phyloP scores from a whole-genome alignment of 768 basidiomycete genomes.

The Boletus insuetus region DNA sequence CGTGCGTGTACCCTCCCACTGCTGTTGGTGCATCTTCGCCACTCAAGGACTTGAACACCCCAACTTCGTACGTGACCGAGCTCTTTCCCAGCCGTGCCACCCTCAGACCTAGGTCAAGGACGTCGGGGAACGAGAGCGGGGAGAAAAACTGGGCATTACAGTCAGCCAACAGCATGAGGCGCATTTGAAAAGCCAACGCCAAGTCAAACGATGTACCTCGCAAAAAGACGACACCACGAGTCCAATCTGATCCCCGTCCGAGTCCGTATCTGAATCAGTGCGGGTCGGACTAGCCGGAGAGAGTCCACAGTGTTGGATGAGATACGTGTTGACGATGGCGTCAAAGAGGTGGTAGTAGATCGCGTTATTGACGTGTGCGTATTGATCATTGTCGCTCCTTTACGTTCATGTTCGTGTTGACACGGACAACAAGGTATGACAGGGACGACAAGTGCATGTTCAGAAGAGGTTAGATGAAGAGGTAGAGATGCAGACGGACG shows the following conservation, averaged over 20 bases:
- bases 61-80: slow-evolving; percentile 79
- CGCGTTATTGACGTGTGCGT: slow-evolving; percentile 78
- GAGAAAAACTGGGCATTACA: slow-evolving; percentile 57
- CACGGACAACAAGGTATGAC: neutral
- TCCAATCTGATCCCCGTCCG: slow-evolving; percentile 48
- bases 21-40: slow-evolving; percentile 32
- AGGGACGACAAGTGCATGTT: too few species aligned
- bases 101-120: slow-evolving; percentile 66
- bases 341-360: slow-evolving; percentile 83
- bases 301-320: slow-evolving; percentile 61
- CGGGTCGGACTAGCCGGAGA: slow-evolving; percentile 36
- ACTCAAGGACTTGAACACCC: slow-evolving; percentile 51
- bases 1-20: slow-evolving; percentile 70
- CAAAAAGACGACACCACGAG: slow-evolving; percentile 78
- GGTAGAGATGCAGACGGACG: neutral
- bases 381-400: slow-evolving; percentile 89
- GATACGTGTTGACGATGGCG: slow-evolving; percentile 77
- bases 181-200: too few species aligned
- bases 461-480: neutral
- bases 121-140: slow-evolving; percentile 70
- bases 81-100: slow-evolving; percentile 67
- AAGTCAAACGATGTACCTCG: slow-evolving; percentile 39
- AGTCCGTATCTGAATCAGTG: slow-evolving; percentile 22
- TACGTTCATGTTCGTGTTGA: neutral
- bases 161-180: too few species aligned